Evolutionary conservation across 495 filamentous ascomycete species (phyloP).

Genomic region (Podospora fimiseda): DNA sequence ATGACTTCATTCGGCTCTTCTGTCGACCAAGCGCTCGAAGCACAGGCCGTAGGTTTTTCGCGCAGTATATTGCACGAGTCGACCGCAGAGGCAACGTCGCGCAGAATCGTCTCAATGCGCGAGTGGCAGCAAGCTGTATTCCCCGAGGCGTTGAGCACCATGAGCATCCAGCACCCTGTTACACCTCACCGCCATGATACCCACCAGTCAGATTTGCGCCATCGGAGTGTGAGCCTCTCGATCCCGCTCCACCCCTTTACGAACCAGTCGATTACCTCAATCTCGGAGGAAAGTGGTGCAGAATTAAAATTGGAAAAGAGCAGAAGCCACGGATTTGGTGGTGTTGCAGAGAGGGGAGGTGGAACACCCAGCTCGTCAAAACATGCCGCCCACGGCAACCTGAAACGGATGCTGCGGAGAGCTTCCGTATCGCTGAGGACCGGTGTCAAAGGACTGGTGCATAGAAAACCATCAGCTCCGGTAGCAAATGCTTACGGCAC

Average conservation of each 20-base stretch:
- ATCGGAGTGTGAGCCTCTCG: conserved; percentile 34
- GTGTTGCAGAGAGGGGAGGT: conserved; percentile 9
- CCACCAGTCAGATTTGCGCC: conserved; percentile 11
- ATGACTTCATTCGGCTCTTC: conserved; percentile 5
- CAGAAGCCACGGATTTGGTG: conserved; percentile 26
- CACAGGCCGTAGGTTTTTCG: conserved; percentile 1
- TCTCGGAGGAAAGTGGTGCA: conserved; percentile 7
- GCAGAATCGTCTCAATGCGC: conserved; percentile 29
- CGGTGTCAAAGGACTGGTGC: conserved; percentile 37
- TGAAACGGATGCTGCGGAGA: conserved; percentile 43
- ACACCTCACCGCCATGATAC: conserved; percentile 3
- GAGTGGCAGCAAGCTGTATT: conserved; percentile 32
- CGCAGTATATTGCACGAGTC: not conserved
- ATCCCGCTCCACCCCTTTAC: conserved; percentile 29
- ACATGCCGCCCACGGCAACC: conserved; percentile 18
- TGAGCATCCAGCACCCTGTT: conserved; percentile 8
- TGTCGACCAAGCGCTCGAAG: not conserved
- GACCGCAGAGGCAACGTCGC: conserved; percentile 8
- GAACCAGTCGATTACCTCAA: conserved; percentile 23
- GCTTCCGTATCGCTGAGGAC: conserved; percentile 42
- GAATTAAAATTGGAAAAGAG: conserved; percentile 25
- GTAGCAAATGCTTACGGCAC: conserved; percentile 23
- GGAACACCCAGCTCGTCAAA: conserved; percentile 11
- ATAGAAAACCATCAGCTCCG: conserved; percentile 40
- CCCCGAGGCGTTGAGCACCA: conserved; percentile 8